phyloP scores from a whole-genome alignment of 75 land plant genomes.

The Picea sitchensis region DNA sequence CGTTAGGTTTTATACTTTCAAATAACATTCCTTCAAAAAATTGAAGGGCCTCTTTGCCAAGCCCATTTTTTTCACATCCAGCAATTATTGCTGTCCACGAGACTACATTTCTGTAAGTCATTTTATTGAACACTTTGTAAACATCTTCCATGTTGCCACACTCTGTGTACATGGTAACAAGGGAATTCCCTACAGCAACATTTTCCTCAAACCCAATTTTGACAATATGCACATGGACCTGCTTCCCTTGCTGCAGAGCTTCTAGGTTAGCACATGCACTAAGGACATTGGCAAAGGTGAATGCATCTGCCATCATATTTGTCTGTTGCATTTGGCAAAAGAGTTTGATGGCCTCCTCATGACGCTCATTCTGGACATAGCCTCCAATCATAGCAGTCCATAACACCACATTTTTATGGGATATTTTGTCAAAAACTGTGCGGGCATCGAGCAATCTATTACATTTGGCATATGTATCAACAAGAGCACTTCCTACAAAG shows the following conservation, averaged over 20 bases:
- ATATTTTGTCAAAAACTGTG: conserved; percentile 17
- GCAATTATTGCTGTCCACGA: conserved; percentile 13
- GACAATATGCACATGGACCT: background rate
- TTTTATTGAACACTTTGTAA: conserved; percentile 3
- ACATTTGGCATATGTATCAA: conserved; percentile 28
- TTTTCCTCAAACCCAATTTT: background rate
- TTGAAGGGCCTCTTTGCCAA: conserved; percentile 25
- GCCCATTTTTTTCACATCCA: conserved; percentile 17
- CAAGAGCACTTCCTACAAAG: conserved; percentile 26
- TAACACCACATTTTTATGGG: conserved; percentile 17
- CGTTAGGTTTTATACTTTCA: conserved; percentile 11
- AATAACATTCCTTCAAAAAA: conserved; percentile 24
- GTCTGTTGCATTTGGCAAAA: conserved; percentile 29
- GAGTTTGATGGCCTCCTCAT: conserved; percentile 39
- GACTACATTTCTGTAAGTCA: background rate
- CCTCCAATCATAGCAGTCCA: conserved; percentile 17
- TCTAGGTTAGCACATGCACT: background rate
- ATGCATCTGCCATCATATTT: conserved; percentile 19
- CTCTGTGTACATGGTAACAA: background rate
- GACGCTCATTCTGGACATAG: background rate
- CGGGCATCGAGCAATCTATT: conserved; percentile 12
- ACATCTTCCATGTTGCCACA: conserved; percentile 9
- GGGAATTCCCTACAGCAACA: background rate
- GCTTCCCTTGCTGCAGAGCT: conserved; percentile 7
- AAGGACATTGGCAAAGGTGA: conserved; percentile 9